These are phyloP conservation scores for Pythium apleroticum DNA, from an alignment of 352 stramenopile species.

Conservation along the genomic window DNA sequence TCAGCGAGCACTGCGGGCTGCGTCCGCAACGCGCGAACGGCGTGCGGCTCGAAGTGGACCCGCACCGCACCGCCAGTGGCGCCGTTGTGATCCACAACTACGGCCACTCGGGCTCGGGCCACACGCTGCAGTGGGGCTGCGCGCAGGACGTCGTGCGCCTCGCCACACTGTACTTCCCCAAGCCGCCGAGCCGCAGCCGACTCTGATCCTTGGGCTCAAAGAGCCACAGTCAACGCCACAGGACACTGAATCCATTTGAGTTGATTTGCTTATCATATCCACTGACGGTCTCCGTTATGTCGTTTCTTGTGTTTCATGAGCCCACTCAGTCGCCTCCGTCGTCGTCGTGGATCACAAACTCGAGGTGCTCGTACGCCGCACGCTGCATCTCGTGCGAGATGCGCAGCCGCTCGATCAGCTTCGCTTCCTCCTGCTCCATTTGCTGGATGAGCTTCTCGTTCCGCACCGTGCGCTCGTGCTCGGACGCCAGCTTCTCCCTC, in stretches of 20 bases:
- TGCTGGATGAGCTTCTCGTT: constrained; percentile 63
- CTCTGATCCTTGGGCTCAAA: constrained; percentile 2
- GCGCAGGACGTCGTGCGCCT: constrained; percentile 48
- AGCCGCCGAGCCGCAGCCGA: not conserved
- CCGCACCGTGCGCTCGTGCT: constrained; percentile 50
- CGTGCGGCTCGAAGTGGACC: constrained; percentile 50
- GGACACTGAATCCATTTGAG: not conserved
- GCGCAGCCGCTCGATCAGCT: constrained; percentile 60
- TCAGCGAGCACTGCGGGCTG: constrained; percentile 42
- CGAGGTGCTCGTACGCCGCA: constrained; percentile 61
- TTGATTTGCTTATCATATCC: not conserved
- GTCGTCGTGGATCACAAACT: constrained; percentile 58
- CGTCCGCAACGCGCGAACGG: constrained; percentile 41
- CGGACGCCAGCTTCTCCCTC: constrained; percentile 44
- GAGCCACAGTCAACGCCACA: too few species aligned
- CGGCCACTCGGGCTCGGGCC: constrained; percentile 58
- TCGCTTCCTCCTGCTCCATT: constrained; percentile 61
- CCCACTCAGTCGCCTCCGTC: constrained; percentile 2
- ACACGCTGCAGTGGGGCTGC: constrained; percentile 73
- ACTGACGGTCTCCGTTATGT: not conserved
- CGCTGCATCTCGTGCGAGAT: constrained; percentile 68
- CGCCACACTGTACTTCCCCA: constrained; percentile 25
- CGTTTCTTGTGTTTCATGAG: not conserved
- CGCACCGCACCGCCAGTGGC: constrained; percentile 30
- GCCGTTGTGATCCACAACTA: constrained; percentile 74